These are phyloP conservation scores for Kodamaea plutei DNA, from an alignment of 1,139 yeast species.

Conservation along the genomic window DNA sequence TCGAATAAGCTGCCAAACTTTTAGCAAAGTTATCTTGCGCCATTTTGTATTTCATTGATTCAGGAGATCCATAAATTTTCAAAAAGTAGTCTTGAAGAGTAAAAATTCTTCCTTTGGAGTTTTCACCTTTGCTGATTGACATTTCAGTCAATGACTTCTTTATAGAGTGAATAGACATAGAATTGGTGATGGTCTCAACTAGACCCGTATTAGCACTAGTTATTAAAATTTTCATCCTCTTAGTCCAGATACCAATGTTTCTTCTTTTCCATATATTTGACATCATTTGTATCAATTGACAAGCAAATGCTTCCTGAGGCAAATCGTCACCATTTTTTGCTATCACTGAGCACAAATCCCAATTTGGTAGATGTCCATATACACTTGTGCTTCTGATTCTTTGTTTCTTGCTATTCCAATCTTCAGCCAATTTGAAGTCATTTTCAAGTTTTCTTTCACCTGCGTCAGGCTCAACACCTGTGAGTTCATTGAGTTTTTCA, in stretches of 20 bases:
- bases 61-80: conserved; percentile 64
- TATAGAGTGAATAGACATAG: conserved; percentile 87
- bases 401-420: conserved; percentile 79
- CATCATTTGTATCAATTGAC: conserved; percentile 84
- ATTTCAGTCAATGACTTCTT: conserved; percentile 84
- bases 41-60: conserved; percentile 48
- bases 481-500: conserved; percentile 36
- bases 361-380: conserved; percentile 80
- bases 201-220: conserved; percentile 89
- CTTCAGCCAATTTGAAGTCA: conserved; percentile 90
- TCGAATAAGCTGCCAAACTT: conserved; percentile 85
- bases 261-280: conserved; percentile 76
- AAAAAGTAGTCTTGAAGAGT: conserved; percentile 73
- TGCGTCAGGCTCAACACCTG: conserved; percentile 41
- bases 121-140: conserved; percentile 61
- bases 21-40: conserved; percentile 83
- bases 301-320: conserved; percentile 96
- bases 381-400: conserved; percentile 74
- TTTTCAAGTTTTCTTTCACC: conserved; percentile 90
- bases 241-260: conserved; percentile 72
- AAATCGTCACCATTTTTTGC: conserved; percentile 95
- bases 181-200: conserved; percentile 93
- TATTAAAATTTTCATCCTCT: conserved; percentile 83
- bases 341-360: conserved; percentile 94
- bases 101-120: conserved; percentile 64